A percentile compares a stretch with the other conserved stretches of the same genome.
Evolutionary conservation across 257 asterid species (phyloP).

Genomic region (Lavandula angustifolia): DNA sequence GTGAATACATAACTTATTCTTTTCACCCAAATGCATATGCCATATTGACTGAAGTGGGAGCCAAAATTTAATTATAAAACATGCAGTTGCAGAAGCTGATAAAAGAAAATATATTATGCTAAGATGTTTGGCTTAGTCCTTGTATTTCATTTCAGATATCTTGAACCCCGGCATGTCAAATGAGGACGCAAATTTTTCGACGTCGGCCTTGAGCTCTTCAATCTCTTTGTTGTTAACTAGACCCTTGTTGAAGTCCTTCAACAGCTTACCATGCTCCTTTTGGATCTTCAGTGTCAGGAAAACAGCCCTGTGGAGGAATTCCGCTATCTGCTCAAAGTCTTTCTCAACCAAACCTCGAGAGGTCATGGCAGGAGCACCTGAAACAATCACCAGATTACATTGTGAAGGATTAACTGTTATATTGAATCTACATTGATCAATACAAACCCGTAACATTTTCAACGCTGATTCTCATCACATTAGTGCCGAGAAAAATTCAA

Average conservation of each 20-base stretch:
- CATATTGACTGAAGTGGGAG: constrained; percentile 18
- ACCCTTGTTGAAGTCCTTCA: constrained; percentile 96
- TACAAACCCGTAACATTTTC: background rate
- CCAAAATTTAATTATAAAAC: constrained; percentile 31
- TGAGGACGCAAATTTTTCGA: constrained; percentile 76
- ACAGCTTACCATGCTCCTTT: constrained; percentile 81
- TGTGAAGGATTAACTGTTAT: too few relatives aligned
- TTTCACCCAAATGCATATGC: constrained; percentile 21
- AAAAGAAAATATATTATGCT: background rate
- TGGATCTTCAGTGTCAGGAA: constrained; percentile 76
- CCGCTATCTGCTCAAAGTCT: constrained; percentile 94
- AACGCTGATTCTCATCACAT: background rate
- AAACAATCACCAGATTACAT: background rate
- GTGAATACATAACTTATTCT: constrained; percentile 26
- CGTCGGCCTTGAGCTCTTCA: constrained; percentile 91
- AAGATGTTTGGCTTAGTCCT: constrained; percentile 44
- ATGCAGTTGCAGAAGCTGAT: constrained; percentile 12
- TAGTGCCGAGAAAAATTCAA: background rate
- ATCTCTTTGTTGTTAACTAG: constrained; percentile 80
- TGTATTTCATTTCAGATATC: constrained; percentile 89
- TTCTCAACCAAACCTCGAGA: constrained; percentile 92
- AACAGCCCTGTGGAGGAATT: constrained; percentile 92
- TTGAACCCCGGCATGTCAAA: constrained; percentile 95
- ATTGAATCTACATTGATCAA: too few relatives aligned
- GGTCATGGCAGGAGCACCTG: constrained; percentile 99